Base-by-base conservation (phyloP, 2,329 filamentous ascomycete genomes). In the Penicillium sp. region DNA sequence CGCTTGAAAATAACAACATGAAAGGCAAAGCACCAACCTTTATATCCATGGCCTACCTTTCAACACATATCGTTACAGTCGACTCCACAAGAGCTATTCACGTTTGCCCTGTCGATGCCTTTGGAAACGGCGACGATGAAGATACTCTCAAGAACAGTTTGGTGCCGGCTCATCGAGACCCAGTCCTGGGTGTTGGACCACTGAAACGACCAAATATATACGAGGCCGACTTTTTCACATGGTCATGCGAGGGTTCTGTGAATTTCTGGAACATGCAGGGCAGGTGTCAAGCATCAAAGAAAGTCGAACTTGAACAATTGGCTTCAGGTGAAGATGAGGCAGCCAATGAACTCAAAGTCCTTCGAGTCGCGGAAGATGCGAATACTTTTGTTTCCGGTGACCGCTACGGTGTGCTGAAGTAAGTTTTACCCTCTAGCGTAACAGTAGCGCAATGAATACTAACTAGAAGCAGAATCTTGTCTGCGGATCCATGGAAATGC, bases 221-320 rank as follows among this genome's bases (percentile, higher is more conserved):
- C 23, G 79, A 82, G 21, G 86, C 90, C 0, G 82, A 86, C 8
- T 97, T 97, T 66, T 86, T 92, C 62, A 97, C 92, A 0, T 99
- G 92, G 90, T 92, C 93, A 1, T 84, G 83, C 21, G 86, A 86
- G 52, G 94, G 94, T 5, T 85, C 83, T 16, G 82, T 97, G 51
- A 83, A 90, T 23, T 88, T 96, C 63, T 99, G 94, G 94, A 83
- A 86, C 63, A 70, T 85, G 14, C 81, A 90, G 49, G 94, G 93
- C 21, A 81, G 79, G 52, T 83, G 87, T 60, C 85, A 83, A 63
- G 79, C 81, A 16, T 83, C 83, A 1, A 76, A 91, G 35, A 77
- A 83, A 42, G 80, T 95, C 12, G 80, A 86, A 4, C 75, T 97
- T 5, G 91, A 95, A 58, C 84, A 88, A 59, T 64, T 75, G 21